Conservation (phyloP, 176 grass and related monocot species). For the Rhipidocladum racemiflorum region DNA sequence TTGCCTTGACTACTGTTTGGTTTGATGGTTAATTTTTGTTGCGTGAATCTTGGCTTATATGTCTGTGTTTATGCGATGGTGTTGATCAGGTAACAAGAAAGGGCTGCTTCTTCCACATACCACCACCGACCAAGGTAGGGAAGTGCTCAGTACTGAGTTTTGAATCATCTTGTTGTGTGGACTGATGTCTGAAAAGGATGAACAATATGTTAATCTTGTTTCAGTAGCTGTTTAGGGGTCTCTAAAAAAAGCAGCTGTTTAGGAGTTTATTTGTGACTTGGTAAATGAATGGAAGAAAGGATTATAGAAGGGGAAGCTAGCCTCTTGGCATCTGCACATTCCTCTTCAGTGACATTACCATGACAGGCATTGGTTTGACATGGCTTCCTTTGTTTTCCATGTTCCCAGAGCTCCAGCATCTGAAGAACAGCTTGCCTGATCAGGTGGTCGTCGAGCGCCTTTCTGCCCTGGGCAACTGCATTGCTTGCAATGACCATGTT, state of each 20-base stretch:
- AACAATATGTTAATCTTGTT: background rate
- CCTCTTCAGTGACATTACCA: background rate
- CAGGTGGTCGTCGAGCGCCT: too few species aligned
- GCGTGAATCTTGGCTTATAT: background rate
- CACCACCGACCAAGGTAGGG: slow-evolving; percentile 75
- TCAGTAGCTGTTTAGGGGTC: background rate
- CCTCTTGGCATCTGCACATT: background rate
- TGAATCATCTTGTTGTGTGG: background rate
- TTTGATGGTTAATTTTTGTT: background rate
- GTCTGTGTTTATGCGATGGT: background rate
- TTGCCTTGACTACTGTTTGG: background rate
- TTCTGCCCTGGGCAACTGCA: too few species aligned
- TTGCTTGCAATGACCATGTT: too few species aligned
- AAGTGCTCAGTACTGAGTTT: background rate
- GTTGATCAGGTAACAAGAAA: slow-evolving; percentile 67
- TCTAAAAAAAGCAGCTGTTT: background rate
- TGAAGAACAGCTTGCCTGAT: too few species aligned
- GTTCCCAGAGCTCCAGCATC: slow-evolving; percentile 54
- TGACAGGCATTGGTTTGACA: background rate
- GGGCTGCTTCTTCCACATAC: slow-evolving; percentile 83
- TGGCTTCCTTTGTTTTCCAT: background rate
- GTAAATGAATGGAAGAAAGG: background rate
- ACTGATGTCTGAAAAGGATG: background rate
- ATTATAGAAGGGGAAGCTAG: background rate
- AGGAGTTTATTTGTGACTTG: background rate